Base-by-base conservation (phyloP, 768 basidiomycete genomes). In the Tricholoma sp. region DNA sequence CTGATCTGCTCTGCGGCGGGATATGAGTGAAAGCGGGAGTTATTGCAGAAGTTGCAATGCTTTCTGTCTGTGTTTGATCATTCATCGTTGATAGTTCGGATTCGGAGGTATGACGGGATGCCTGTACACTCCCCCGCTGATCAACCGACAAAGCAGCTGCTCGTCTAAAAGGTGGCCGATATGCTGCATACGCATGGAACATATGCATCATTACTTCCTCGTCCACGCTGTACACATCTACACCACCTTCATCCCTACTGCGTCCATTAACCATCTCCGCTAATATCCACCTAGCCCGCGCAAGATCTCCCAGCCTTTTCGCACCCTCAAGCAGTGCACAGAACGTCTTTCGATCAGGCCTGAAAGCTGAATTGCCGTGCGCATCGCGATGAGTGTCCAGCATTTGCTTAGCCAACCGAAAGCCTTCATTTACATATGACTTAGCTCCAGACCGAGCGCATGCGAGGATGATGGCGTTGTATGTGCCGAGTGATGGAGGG, bases 351-450 rank as follows among this genome's bases (percentile, higher is more conserved):
- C 76, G 68, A 57, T 85, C 83, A 1, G 93, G 93, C 31, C 67
- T 63, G 69, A 83, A 83, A 5, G 77, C 74, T 2, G 81, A 76
- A n/a, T 64, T 68, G 8, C 84, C 84, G 9, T 71, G 72, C 0
- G 86, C 87, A 61, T 89, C 85, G 4, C 88, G 80, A 67, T 90
- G 79, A 0, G 80, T 74, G 59, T 92, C 91, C 29, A 93, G 69
- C 93, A 99, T 96, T 75, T 94, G 81, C 67, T 86, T 81, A 39
- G 94, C 84, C 11, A 95, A 77, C 47, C 91, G 79, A 72, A 95
- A 88, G 2, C 86, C 91, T 66, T 96, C 94, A 60, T 83, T 80
- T 10, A 94, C 84, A 70, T 85, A 91, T 54, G 73, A 66, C 59
- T 76, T 79, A 31, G 72, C 64, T 1, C 89, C 89, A 3, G 82